Base-by-base conservation (phyloP, 2,329 filamentous ascomycete species). In the Furcasterigmium sp. region DNA sequence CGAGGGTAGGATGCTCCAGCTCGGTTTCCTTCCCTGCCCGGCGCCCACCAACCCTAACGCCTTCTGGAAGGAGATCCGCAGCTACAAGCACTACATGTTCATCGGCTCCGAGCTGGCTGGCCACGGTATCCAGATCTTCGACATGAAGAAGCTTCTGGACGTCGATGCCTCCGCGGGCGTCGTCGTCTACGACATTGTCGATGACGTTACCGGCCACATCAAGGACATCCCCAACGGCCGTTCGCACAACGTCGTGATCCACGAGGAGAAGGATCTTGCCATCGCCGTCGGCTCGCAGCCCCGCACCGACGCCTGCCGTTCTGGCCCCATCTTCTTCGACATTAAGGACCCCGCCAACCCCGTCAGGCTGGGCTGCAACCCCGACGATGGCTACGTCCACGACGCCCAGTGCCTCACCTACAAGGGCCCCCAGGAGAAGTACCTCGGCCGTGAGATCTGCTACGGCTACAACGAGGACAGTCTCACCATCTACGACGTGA, bases 91-190 rank as follows among this genome's bases (percentile, higher is more conserved):
- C 48, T 60, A 56, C 50, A 51, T 59, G 48, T 49, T 64, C 43
- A 61, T 67, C 30, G 63, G 63, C 21, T 63, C 58, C 42, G 63
- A 67, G 52, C 70, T 73, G 6, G 51, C 53, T 9, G 56, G 60
- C 39, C 78, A 82, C 54, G 73, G 74, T 25, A 69, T 82, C 36
- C 78, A 82, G 58, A 72, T 82, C 56, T 82, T 82, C 51, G 78
- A 82, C 54, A 68, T 80, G 72, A 75, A 64, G 52, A 80, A 73
- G 61, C 64, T 77, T 7, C 56, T 70, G 32, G 58, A 60, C 18
- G 52, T 77, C 41, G 62, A 72, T 52, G 64, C 70, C 0, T 56
- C 64, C 17, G 62, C 55, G 32, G 32, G 32, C 15, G 63, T 56
- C 41, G 55, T 51, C 51, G 50, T 40, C 18, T 67, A 64, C 47